Evolutionary conservation across 495 filamentous ascomycete species (phyloP).

Genomic region (Paragyromitra xinjiangensis): DNA sequence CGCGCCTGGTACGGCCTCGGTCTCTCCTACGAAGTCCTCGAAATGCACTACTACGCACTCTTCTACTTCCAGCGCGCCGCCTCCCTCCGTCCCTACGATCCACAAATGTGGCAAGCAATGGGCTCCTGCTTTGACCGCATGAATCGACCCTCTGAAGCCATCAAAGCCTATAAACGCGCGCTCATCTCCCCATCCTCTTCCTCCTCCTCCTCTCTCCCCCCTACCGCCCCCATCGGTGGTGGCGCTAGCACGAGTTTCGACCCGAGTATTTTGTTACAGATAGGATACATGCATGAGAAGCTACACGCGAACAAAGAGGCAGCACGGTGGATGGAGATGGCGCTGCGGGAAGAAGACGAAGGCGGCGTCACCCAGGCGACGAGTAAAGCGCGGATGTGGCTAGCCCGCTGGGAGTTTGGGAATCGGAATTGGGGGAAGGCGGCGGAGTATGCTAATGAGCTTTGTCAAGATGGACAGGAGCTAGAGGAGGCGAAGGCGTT

Average conservation of each 20-base stretch:
- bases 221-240: conserved; percentile 58
- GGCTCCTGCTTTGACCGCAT: conserved; percentile 89
- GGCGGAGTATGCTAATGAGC: conserved; percentile 82
- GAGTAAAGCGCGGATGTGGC: conserved; percentile 91
- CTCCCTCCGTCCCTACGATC: conserved; percentile 86
- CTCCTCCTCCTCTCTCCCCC: conserved; percentile 63
- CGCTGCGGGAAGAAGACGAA: conserved; percentile 83
- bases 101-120: conserved; percentile 98
- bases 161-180: conserved; percentile 93
- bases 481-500: conserved; percentile 98
- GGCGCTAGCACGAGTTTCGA: conserved; percentile 70
- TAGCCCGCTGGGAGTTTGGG: conserved; percentile 81
- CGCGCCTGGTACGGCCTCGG: conserved; percentile 98
- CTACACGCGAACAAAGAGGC: conserved; percentile 79
- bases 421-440: conserved; percentile 76
- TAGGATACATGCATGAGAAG: conserved; percentile 86
- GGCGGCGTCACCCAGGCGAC: conserved; percentile 87
- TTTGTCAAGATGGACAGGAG: conserved; percentile 96
- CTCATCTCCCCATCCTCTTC: conserved; percentile 71
- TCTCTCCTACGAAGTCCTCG: conserved; percentile 95
- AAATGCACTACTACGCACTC: conserved; percentile 95
- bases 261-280: conserved; percentile 87
- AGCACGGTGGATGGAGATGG: conserved; percentile 92
- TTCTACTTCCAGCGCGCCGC: conserved; percentile 98
- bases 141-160: conserved; percentile 80